A percentile compares a stretch with the other conserved stretches of the same genome.
phyloP scores from a whole-genome alignment of 1,139 yeast species.

The Lodderomyces beijingensis region DNA sequence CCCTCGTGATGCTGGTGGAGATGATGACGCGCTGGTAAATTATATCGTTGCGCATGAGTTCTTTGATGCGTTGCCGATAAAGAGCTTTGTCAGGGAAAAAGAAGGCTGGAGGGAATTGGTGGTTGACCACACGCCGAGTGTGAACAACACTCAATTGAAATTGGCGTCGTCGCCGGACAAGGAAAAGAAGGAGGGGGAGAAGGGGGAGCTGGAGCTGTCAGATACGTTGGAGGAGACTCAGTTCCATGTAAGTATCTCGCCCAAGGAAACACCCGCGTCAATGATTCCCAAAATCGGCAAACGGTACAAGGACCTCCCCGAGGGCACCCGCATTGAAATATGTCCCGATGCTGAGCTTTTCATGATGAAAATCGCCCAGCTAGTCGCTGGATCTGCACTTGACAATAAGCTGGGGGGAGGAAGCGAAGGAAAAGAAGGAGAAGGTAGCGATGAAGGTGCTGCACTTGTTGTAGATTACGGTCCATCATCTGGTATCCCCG shows the following conservation, averaged over 20 bases:
- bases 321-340: slow-evolving; percentile 62
- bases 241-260: slow-evolving; percentile 58
- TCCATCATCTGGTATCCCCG: slow-evolving; percentile 46
- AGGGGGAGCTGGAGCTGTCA: background rate
- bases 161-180: slow-evolving; percentile 15
- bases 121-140: slow-evolving; percentile 51
- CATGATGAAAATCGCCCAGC: slow-evolving; percentile 41
- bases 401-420: slow-evolving; percentile 38
- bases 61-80: slow-evolving; percentile 82
- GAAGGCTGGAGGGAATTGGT: slow-evolving; percentile 76
- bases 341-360: slow-evolving; percentile 70
- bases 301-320: slow-evolving; percentile 52
- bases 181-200: background rate
- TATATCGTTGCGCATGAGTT: slow-evolving; percentile 81
- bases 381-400: slow-evolving; percentile 18
- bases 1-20: slow-evolving; percentile 8
- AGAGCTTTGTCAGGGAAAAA: slow-evolving; percentile 57
- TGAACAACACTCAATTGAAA: slow-evolving; percentile 35
- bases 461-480: slow-evolving; percentile 81
- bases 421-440: slow-evolving; percentile 74
- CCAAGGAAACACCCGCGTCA: slow-evolving; percentile 62
- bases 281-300: slow-evolving; percentile 49
- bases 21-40: slow-evolving; percentile 40
- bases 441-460: slow-evolving; percentile 60
- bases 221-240: slow-evolving; percentile 25